Evolutionary conservation across 768 basidiomycete genomes (phyloP).

Genomic region (Omphalotus guepiniiformis): DNA sequence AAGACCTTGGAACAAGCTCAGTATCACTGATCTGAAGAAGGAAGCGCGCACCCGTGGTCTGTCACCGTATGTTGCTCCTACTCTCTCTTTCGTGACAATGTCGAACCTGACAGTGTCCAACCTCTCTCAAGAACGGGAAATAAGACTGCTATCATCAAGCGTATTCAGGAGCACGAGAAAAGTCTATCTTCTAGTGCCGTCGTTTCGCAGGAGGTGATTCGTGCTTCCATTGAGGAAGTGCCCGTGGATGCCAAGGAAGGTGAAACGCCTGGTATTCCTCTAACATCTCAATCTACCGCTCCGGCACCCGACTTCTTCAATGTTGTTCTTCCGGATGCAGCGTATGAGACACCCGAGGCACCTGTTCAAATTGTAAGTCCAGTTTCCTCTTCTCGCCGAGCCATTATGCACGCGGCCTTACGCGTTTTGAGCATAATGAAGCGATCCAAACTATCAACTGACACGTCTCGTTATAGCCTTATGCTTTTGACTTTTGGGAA

Average conservation of each 20-base stretch:
- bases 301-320: conserved; percentile 34
- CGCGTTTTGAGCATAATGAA: no score
- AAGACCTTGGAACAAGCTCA: conserved; percentile 51
- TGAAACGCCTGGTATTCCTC: conserved; percentile 40
- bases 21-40: conserved; percentile 43
- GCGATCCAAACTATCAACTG: no score
- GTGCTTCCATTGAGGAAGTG: conserved; percentile 19
- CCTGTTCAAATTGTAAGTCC: conserved; percentile 60
- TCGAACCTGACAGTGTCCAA: no score
- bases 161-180: conserved; percentile 49
- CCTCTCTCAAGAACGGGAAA: conserved; percentile 50
- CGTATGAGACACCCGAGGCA: conserved; percentile 34
- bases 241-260: conserved; percentile 27
- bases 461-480: conserved; percentile 34
- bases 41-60: conserved; percentile 56
- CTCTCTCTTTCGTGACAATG: conserved; percentile 3
- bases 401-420: conserved; percentile 7
- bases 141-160: conserved; percentile 52
- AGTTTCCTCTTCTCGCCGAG: background rate
- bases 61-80: conserved; percentile 38
- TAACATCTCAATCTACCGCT: conserved; percentile 23
- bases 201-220: conserved; percentile 10
- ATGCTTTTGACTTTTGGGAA: conserved; percentile 43
- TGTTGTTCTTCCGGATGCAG: conserved; percentile 55
- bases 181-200: conserved; percentile 18